Percentiles rank a stretch among this genome's conserved stretches.
These are phyloP conservation scores for Penicillium cosmopolitanum DNA, from an alignment of 495 filamentous ascomycete genomes.

Conservation along the genomic window DNA sequence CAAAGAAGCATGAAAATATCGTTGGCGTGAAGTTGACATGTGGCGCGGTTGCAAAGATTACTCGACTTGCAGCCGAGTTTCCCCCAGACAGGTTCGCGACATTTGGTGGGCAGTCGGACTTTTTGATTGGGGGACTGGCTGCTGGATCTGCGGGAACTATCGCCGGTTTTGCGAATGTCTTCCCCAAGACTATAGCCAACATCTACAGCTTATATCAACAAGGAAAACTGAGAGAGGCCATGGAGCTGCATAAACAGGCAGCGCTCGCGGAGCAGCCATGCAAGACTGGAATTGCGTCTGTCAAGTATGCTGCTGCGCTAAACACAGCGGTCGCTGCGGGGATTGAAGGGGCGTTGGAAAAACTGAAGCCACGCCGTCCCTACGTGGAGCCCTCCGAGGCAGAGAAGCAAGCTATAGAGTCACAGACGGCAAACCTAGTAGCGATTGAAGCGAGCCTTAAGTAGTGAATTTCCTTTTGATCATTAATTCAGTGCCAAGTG, in stretches of 20 bases:
- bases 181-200: conserved; percentile 64
- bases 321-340: conserved; percentile 31
- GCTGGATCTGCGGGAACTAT: conserved; percentile 57
- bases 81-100: conserved; percentile 58
- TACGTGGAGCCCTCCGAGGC: conserved; percentile 36
- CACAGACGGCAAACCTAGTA: not conserved
- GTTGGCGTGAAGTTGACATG: conserved; percentile 75
- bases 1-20: conserved; percentile 52
- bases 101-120: conserved; percentile 72
- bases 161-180: conserved; percentile 68
- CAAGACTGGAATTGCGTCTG: conserved; percentile 72
- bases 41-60: conserved; percentile 69
- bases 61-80: conserved; percentile 58
- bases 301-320: conserved; percentile 61
- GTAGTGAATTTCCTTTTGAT: not conserved
- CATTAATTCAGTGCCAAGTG: not conserved
- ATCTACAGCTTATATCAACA: conserved; percentile 65
- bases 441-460: not conserved
- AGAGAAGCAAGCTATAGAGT: not conserved
- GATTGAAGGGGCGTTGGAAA: conserved; percentile 20
- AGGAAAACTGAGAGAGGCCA: conserved; percentile 66
- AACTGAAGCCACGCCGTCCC: conserved; percentile 56
- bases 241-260: conserved; percentile 72
- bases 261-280: conserved; percentile 79
- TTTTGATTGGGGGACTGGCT: conserved; percentile 60